phyloP scores from a whole-genome alignment of 768 basidiomycete genomes.

The Multifurca ochricompacta region DNA sequence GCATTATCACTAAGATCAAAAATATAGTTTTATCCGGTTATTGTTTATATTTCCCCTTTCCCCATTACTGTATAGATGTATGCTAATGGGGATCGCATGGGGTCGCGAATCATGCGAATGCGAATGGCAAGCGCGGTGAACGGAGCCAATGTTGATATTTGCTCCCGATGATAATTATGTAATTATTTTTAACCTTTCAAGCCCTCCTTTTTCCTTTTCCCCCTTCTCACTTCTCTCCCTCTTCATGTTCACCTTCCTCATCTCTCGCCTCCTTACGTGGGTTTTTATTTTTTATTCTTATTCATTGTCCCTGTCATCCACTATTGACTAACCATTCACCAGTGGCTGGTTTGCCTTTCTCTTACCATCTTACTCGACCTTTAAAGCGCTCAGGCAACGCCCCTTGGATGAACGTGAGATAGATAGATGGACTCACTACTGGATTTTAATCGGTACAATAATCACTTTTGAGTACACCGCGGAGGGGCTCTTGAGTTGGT shows the following conservation, averaged over 20 bases:
- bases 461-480: conserved; percentile 54
- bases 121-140: no score
- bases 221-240: no score
- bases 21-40: not conserved
- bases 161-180: conserved; percentile 2
- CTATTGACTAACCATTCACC: conserved; percentile 10
- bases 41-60: not conserved
- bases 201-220: no score
- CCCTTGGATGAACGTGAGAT: conserved; percentile 45
- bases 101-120: no score
- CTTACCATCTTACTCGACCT: conserved; percentile 56
- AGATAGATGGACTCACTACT: conserved; percentile 53
- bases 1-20: not conserved
- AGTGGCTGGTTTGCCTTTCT: conserved; percentile 70
- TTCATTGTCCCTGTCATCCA: no score
- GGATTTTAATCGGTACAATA: conserved; percentile 53
- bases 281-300: not conserved
- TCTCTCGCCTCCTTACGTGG: conserved; percentile 46
- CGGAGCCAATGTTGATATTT: no score
- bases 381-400: conserved; percentile 53
- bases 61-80: no score
- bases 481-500: conserved; percentile 64
- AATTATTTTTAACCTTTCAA: no score
- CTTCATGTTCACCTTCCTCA: conserved; percentile 43
- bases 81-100: no score